Evolutionary conservation across 2,329 filamentous ascomycete species (phyloP).

Genomic region (Aureobasidium sp.): DNA sequence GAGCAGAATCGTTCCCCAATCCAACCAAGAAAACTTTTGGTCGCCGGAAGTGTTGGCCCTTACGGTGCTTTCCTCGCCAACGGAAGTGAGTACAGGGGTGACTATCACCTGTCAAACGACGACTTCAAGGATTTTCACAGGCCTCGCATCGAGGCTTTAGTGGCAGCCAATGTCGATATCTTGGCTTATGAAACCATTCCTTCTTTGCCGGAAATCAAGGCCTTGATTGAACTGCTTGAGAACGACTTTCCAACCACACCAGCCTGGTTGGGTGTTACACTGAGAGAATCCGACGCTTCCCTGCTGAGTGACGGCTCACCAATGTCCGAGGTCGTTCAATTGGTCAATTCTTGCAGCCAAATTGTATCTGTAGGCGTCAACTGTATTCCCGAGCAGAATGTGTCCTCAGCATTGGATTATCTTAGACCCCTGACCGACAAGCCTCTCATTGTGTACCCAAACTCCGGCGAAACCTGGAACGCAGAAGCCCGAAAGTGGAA

Average conservation of each 20-base stretch:
- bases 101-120: constrained; percentile 27
- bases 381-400: constrained; percentile 33
- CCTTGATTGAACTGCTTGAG: constrained; percentile 31
- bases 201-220: constrained; percentile 31
- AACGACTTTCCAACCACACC: constrained; percentile 30
- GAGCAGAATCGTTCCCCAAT: not conserved
- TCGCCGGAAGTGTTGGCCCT: constrained; percentile 41
- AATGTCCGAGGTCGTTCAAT: constrained; percentile 25
- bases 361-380: constrained; percentile 40
- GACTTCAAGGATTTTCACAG: constrained; percentile 37
- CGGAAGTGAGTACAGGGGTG: constrained; percentile 39
- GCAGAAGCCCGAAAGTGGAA: constrained; percentile 31
- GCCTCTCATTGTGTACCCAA: constrained; percentile 36
- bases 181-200: constrained; percentile 41
- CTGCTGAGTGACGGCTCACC: constrained; percentile 37
- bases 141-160: constrained; percentile 33
- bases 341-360: constrained; percentile 25
- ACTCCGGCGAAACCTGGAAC: constrained; percentile 41
- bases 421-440: constrained; percentile 26
- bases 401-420: constrained; percentile 26
- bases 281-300: constrained; percentile 24
- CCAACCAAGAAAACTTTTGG: constrained; percentile 22
- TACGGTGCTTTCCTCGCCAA: constrained; percentile 41
- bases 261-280: constrained; percentile 37
- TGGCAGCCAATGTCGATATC: constrained; percentile 35